Percentiles rank a stretch among this genome's conserved stretches.
Evolutionary conservation across 2,329 filamentous ascomycete genomes (phyloP).

Genomic region (Trichoderma atroviride): DNA sequence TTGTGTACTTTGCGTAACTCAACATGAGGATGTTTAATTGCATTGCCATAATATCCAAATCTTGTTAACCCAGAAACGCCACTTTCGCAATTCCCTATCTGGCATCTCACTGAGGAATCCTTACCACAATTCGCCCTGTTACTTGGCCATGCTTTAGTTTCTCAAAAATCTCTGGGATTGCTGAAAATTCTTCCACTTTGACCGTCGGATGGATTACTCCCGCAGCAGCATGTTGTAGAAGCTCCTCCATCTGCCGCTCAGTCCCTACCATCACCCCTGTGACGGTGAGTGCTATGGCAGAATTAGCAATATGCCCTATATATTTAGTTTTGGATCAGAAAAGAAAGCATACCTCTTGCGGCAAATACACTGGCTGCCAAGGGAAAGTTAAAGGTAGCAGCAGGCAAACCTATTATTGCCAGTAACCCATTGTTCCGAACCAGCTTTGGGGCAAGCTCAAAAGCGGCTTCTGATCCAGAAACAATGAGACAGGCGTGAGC

Average conservation of each 20-base stretch:
- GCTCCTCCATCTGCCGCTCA: slow-evolving; percentile 27
- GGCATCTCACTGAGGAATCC: slow-evolving; percentile 8
- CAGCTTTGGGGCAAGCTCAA: slow-evolving; percentile 31
- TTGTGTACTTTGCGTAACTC: background rate
- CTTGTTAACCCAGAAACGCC: background rate
- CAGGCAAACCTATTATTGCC: slow-evolving; percentile 34
- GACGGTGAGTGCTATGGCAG: slow-evolving; percentile 19
- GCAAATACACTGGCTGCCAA: slow-evolving; percentile 33
- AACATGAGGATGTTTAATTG: background rate
- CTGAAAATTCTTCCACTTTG: slow-evolving; percentile 7
- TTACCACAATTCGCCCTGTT: slow-evolving; percentile 17
- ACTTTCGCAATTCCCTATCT: background rate
- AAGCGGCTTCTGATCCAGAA: slow-evolving; percentile 34
- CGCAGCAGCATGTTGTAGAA: slow-evolving; percentile 17
- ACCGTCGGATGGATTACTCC: slow-evolving; percentile 1
- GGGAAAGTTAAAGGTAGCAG: slow-evolving; percentile 35
- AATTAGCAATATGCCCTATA: slow-evolving; percentile 10
- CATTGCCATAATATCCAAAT: background rate
- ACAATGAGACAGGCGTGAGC: slow-evolving; percentile 36
- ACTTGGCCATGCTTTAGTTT: slow-evolving; percentile 1
- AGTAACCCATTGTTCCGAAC: slow-evolving; percentile 35
- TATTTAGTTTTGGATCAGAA: rapidly evolving
- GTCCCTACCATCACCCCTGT: slow-evolving; percentile 27
- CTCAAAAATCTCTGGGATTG: slow-evolving; percentile 4
- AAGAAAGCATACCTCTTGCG: slow-evolving; percentile 25